A percentile compares a stretch with the other conserved stretches of the same genome.
These are phyloP conservation scores for Trichoderma gracile DNA, from an alignment of 2,329 filamentous ascomycete genomes.

Conservation along the genomic window DNA sequence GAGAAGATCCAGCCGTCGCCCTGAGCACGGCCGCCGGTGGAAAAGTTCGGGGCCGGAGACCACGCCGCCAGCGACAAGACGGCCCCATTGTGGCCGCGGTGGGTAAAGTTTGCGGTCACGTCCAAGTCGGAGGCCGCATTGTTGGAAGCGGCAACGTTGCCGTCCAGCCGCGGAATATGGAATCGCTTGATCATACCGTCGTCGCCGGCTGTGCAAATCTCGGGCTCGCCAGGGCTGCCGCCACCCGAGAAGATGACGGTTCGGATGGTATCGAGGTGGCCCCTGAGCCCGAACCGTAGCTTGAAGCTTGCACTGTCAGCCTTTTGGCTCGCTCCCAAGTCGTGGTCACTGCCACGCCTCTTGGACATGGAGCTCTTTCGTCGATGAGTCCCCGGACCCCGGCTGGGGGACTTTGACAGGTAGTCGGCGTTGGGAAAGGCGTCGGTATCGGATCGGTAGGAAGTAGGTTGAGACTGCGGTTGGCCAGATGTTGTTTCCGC, in stretches of 20 bases:
- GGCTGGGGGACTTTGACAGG: slow-evolving; percentile 75
- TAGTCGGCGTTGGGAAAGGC: slow-evolving; percentile 81
- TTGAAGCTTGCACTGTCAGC: slow-evolving; percentile 80
- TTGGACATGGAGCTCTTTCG: slow-evolving; percentile 79
- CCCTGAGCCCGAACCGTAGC: slow-evolving; percentile 85
- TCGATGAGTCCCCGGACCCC: slow-evolving; percentile 67
- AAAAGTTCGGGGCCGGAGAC: slow-evolving; percentile 83
- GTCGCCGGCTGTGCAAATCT: slow-evolving; percentile 94
- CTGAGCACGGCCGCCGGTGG: slow-evolving; percentile 80
- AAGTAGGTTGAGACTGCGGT: slow-evolving; percentile 47
- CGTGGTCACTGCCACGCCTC: slow-evolving; percentile 68
- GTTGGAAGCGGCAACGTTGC: slow-evolving; percentile 46
- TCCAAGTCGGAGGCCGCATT: slow-evolving; percentile 76
- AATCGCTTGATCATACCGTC: slow-evolving; percentile 96
- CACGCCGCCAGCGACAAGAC: slow-evolving; percentile 86
- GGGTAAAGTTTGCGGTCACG: slow-evolving; percentile 90
- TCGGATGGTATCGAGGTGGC: slow-evolving; percentile 90
- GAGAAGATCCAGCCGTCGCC: slow-evolving; percentile 99
- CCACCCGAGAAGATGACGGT: slow-evolving; percentile 96
- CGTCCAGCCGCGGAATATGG: slow-evolving; percentile 83
- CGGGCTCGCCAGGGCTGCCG: slow-evolving; percentile 90
- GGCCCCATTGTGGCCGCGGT: slow-evolving; percentile 87
- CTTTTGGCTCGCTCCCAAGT: slow-evolving; percentile 57
- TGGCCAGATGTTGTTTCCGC: slow-evolving; percentile 55
- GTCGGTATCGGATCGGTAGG: slow-evolving; percentile 79